Percentiles rank a stretch among this genome's conserved stretches.
Evolutionary conservation across 2,329 filamentous ascomycete genomes (phyloP).

Genomic region (Coniella vitis): DNA sequence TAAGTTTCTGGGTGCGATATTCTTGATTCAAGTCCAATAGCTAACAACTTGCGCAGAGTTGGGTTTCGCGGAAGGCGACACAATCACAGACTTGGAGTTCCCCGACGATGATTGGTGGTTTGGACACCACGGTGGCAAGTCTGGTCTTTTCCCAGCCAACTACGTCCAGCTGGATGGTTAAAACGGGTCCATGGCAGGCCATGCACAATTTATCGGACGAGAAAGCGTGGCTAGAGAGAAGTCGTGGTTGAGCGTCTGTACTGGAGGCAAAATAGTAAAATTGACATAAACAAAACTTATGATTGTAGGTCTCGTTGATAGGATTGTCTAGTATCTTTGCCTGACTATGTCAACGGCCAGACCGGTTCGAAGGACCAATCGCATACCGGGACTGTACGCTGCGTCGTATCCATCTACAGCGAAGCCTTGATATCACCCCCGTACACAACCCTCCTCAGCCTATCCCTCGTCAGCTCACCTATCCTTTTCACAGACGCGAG

Average conservation of each 20-base stretch:
- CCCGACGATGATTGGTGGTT: slow-evolving; percentile 99
- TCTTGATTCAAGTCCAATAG: not conserved
- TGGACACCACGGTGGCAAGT: slow-evolving; percentile 71
- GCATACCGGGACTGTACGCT: no score
- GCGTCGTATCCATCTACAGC: not conserved
- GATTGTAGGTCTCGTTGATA: no score
- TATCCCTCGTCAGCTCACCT: slow-evolving; percentile 27
- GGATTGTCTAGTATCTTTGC: no score
- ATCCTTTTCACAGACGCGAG: slow-evolving; percentile 43
- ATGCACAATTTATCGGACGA: no score
- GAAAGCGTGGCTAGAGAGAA: no score
- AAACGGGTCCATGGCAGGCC: not conserved
- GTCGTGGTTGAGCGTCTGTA: no score
- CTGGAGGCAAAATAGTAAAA: no score
- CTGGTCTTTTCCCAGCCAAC: slow-evolving; percentile 77
- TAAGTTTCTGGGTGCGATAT: slow-evolving; percentile 27
- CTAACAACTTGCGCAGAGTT: slow-evolving; percentile 44
- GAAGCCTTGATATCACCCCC: slow-evolving; percentile 23
- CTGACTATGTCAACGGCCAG: no score
- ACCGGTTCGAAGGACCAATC: no score
- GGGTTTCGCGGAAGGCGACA: slow-evolving; percentile 85
- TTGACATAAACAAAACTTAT: no score
- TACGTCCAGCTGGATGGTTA: slow-evolving; percentile 53
- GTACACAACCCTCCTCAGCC: slow-evolving; percentile 28
- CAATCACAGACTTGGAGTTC: slow-evolving; percentile 79